Evolutionary conservation across 2,329 filamentous ascomycete genomes (phyloP).

Genomic region (Ilyonectria destructans): DNA sequence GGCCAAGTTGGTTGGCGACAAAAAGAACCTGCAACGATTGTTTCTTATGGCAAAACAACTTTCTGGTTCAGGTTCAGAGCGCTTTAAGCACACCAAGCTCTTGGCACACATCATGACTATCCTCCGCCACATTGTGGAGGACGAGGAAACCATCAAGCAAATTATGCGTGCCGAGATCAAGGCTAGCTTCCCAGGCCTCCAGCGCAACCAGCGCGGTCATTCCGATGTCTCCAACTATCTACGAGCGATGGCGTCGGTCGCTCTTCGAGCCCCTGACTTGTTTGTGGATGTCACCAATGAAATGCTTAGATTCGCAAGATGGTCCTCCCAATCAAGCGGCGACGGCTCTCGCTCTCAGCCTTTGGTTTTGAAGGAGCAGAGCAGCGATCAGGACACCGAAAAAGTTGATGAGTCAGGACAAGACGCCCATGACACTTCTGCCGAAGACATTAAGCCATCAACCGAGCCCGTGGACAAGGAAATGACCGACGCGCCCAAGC

Average conservation of each 20-base stretch:
- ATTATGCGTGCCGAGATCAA: conserved; percentile 94
- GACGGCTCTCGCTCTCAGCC: conserved; percentile 54
- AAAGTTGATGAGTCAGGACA: conserved; percentile 35
- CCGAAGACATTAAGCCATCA: conserved; percentile 70
- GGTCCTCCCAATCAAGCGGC: conserved; percentile 59
- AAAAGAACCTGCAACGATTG: conserved; percentile 88
- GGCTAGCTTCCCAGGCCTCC: conserved; percentile 77
- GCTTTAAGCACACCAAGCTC: conserved; percentile 72
- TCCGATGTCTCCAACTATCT: conserved; percentile 83
- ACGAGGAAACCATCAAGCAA: conserved; percentile 91
- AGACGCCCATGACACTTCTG: conserved; percentile 30
- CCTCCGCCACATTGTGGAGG: conserved; percentile 93
- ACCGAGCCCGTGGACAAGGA: conserved; percentile 74
- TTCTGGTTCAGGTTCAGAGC: conserved; percentile 82
- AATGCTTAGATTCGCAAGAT: conserved; percentile 82
- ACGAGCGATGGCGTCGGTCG: conserved; percentile 83
- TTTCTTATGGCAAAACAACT: conserved; percentile 98
- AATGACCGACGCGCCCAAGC: conserved; percentile 77
- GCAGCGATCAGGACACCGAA: conserved; percentile 38
- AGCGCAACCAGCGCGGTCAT: conserved; percentile 65
- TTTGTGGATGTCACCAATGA: conserved; percentile 93
- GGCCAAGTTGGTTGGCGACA: conserved; percentile 85
- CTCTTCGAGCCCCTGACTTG: conserved; percentile 84
- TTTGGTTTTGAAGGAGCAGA: conserved; percentile 61
- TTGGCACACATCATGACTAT: conserved; percentile 84